Conservation (phyloP, 345 rosid genomes). For the Lepidium aucheri region DNA sequence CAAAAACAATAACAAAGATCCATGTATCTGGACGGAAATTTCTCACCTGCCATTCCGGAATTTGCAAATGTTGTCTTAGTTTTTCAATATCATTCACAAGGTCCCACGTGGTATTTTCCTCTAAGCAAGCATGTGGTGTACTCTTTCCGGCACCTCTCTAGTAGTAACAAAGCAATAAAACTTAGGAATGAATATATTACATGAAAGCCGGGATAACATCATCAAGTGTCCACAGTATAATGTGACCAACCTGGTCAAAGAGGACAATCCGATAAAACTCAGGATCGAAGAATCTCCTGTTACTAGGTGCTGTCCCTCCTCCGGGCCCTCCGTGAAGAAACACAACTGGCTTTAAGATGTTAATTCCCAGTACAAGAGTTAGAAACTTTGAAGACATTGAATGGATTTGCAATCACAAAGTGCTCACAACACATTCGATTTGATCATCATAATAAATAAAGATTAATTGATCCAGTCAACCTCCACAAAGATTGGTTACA, state of each 20-base stretch:
- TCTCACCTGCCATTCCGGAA: constrained; percentile 89
- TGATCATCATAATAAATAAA: neutral
- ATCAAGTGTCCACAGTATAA: neutral
- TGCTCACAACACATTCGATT: neutral
- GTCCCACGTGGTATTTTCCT: constrained; percentile 87
- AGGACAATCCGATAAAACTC: constrained; percentile 69
- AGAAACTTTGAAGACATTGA: neutral
- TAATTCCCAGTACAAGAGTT: neutral
- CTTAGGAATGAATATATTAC: neutral
- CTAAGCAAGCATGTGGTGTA: constrained; percentile 95
- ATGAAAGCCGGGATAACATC: neutral
- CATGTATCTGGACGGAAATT: neutral
- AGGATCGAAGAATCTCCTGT: constrained; percentile 84
- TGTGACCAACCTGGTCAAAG: constrained; percentile 69
- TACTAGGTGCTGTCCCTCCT: constrained; percentile 75
- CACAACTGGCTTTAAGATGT: constrained; percentile 67
- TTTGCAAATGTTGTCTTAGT: constrained; percentile 66
- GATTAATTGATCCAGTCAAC: neutral
- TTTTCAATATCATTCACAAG: constrained; percentile 79
- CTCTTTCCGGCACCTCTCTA: constrained; percentile 96
- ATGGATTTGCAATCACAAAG: neutral
- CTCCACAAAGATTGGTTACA: constrained; percentile 3
- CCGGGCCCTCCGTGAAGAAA: constrained; percentile 99
- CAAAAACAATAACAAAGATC: neutral
- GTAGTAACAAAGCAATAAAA: neutral